Evolutionary conservation across 345 rosid genomes (phyloP).

Genomic region (Orychophragmus violaceus): DNA sequence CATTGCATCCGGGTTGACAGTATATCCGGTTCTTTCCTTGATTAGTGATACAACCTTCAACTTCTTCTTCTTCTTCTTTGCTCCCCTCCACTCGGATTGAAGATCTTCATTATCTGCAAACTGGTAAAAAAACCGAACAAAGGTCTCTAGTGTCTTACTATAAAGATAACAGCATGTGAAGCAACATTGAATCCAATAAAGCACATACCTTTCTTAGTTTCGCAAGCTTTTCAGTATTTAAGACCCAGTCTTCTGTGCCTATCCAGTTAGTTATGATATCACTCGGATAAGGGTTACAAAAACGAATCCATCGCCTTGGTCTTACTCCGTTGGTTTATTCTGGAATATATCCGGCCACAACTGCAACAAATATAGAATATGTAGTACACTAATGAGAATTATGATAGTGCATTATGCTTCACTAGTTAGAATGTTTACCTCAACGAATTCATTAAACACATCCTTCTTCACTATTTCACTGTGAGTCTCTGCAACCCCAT

Average conservation of each 20-base stretch:
- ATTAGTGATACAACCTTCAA: slow-evolving; percentile 58
- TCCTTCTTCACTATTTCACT: slow-evolving; percentile 69
- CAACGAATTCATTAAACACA: slow-evolving; percentile 56
- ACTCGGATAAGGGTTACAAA: slow-evolving; percentile 70
- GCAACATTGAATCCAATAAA: not conserved
- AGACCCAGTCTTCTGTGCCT: slow-evolving; percentile 72
- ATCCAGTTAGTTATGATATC: slow-evolving; percentile 57
- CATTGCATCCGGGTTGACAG: slow-evolving; percentile 74
- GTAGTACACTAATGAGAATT: not conserved
- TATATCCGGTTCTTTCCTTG: slow-evolving; percentile 68
- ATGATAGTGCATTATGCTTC: not conserved
- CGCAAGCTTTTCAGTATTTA: slow-evolving; percentile 54
- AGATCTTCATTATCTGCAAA: slow-evolving; percentile 69
- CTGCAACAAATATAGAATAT: slow-evolving; percentile 35
- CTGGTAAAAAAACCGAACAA: slow-evolving; percentile 30
- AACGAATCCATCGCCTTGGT: slow-evolving; percentile 72
- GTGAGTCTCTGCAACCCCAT: slow-evolving; percentile 78
- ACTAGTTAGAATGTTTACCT: slow-evolving; percentile 35
- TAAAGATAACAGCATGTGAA: not conserved
- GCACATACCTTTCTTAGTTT: slow-evolving; percentile 50
- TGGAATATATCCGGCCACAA: slow-evolving; percentile 72
- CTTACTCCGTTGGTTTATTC: slow-evolving; percentile 81
- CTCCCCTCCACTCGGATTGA: slow-evolving; percentile 58
- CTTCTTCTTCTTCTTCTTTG: slow-evolving; percentile 58
- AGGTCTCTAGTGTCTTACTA: not conserved